A percentile compares a stretch with the other conserved stretches of the same genome.
Evolutionary conservation across 2,329 filamentous ascomycete species (phyloP).

Genomic region (Ceratocystis cubensis): DNA sequence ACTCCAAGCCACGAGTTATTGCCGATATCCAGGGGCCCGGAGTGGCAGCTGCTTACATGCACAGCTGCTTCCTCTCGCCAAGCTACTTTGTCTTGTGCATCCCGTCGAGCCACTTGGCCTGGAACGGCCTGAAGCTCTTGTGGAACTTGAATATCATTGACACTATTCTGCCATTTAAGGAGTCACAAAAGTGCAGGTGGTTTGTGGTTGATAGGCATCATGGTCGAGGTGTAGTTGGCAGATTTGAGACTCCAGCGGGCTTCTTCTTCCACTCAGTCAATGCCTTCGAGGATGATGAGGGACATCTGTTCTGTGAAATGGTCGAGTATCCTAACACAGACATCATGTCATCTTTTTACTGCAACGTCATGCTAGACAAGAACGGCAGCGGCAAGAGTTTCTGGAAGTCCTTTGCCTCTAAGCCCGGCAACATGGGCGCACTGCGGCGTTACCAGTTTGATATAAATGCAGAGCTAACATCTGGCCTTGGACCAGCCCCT

Average conservation of each 20-base stretch:
- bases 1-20: constrained; percentile 56
- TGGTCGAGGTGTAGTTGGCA: constrained; percentile 52
- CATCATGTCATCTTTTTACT: constrained; percentile 55
- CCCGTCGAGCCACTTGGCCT: constrained; percentile 50
- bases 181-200: constrained; percentile 49
- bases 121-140: constrained; percentile 46
- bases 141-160: constrained; percentile 58
- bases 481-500: constrained; percentile 9
- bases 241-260: constrained; percentile 53
- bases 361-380: constrained; percentile 50
- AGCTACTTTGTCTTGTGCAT: constrained; percentile 62
- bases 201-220: constrained; percentile 57
- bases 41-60: constrained; percentile 57
- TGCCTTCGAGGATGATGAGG: constrained; percentile 50
- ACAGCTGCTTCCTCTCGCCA: constrained; percentile 63
- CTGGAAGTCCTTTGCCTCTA: constrained; percentile 32
- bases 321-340: constrained; percentile 51
- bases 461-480: constrained; percentile 25
- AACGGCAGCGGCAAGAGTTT: constrained; percentile 35
- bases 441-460: constrained; percentile 36
- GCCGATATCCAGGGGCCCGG: constrained; percentile 46
- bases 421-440: constrained; percentile 28
- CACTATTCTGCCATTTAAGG: constrained; percentile 51
- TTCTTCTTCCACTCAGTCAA: constrained; percentile 77
- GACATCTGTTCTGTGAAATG: constrained; percentile 52